These are phyloP conservation scores for Vigna angularis DNA, from an alignment of 306 rosid genomes.

Conservation along the genomic window DNA sequence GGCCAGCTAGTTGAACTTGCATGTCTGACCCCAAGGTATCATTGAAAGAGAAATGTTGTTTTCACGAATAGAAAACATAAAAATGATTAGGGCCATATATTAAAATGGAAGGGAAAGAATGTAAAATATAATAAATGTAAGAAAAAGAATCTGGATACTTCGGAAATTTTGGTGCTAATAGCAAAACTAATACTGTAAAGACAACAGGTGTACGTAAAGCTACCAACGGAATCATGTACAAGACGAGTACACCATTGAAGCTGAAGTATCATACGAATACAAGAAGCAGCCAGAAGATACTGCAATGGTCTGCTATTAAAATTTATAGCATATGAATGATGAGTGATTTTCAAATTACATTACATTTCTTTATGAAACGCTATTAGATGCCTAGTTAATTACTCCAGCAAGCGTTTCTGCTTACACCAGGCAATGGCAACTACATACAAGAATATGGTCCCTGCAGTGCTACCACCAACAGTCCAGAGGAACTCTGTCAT, in stretches of 20 bases:
- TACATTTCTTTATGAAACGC: slow-evolving; percentile 28
- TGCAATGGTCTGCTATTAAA: background rate
- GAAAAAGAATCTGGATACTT: background rate
- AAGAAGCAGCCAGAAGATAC: background rate
- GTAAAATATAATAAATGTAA: background rate
- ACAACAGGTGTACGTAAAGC: slow-evolving; percentile 5
- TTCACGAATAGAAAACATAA: background rate
- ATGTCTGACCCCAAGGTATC: slow-evolving; percentile 4
- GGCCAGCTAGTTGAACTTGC: slow-evolving; percentile 10
- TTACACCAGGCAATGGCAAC: slow-evolving; percentile 93
- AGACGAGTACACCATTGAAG: slow-evolving; percentile 14
- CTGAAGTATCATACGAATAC: slow-evolving; percentile 23
- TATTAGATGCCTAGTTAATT: slow-evolving; percentile 42
- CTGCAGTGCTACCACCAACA: slow-evolving; percentile 78
- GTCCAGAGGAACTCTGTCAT: slow-evolving; percentile 81
- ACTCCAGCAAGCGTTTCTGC: slow-evolving; percentile 89
- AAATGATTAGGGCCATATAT: background rate
- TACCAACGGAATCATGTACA: slow-evolving; percentile 21
- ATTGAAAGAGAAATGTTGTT: background rate
- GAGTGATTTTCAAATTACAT: background rate
- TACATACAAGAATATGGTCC: slow-evolving; percentile 71
- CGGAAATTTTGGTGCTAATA: background rate
- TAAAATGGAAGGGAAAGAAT: background rate
- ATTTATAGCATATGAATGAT: background rate
- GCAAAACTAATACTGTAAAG: slow-evolving; percentile 16